These are phyloP conservation scores for Creolimax fragrantissima DNA, from an alignment of 78 protist genomes.

Conservation along the genomic window DNA sequence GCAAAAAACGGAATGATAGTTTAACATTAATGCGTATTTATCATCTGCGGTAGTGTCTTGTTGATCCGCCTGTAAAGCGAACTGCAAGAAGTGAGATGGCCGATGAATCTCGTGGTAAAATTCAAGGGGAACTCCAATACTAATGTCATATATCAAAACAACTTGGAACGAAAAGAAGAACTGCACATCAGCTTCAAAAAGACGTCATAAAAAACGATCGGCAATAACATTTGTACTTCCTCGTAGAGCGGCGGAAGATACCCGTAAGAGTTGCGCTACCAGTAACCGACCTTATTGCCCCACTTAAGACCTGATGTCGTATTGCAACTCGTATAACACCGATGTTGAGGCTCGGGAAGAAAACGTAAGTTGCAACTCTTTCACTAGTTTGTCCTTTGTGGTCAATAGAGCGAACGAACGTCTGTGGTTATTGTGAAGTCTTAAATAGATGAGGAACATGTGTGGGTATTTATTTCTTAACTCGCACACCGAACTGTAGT, in stretches of 20 bases:
- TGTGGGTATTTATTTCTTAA: too few relatives aligned
- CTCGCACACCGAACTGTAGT: too few relatives aligned
- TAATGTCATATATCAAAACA: conserved; percentile 81
- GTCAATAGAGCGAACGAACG: too few relatives aligned
- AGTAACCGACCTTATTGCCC: conserved; percentile 82
- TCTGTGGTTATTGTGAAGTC: too few relatives aligned
- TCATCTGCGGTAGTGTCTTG: neutral
- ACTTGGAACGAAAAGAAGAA: conserved; percentile 93
- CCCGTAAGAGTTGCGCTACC: conserved; percentile 62
- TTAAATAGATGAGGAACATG: too few relatives aligned
- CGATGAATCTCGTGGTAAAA: conserved; percentile 96
- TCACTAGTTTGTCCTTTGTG: too few relatives aligned
- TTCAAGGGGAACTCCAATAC: conserved; percentile 82
- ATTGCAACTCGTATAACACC: too few relatives aligned
- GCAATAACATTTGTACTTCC: conserved; percentile 90
- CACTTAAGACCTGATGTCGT: conserved; percentile 90
- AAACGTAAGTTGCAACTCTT: too few relatives aligned
- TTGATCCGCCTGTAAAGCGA: neutral
- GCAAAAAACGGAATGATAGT: too few relatives aligned
- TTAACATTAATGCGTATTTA: conserved; percentile 2
- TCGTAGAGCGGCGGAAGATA: conserved; percentile 78
- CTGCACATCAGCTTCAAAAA: neutral
- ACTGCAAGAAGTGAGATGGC: conserved; percentile 50
- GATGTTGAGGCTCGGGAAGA: too few relatives aligned
- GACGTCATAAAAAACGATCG: conserved; percentile 66